Evolutionary conservation across 345 rosid genomes (phyloP).

Genomic region (Rhizophora apiculata): DNA sequence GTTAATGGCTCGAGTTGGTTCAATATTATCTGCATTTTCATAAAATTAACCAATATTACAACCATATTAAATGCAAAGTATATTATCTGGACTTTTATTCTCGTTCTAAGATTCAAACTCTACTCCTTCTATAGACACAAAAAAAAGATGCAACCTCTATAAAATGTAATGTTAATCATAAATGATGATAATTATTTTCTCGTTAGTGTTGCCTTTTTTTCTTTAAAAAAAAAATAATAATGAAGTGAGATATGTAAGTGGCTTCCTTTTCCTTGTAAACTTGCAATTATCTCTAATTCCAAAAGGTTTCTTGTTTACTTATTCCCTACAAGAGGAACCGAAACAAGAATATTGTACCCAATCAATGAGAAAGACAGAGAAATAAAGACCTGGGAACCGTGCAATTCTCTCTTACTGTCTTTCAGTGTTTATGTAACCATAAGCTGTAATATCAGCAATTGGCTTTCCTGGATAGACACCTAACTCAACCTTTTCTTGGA

Average conservation of each 20-base stretch:
- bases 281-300: too few species aligned
- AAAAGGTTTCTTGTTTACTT: neutral
- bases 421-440: slow-evolving; percentile 6
- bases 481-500: slow-evolving; percentile 48
- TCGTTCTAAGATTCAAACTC: too few species aligned
- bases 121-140: too few species aligned
- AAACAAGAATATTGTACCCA: slow-evolving; percentile 21
- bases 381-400: slow-evolving; percentile 24
- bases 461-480: slow-evolving; percentile 52
- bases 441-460: slow-evolving; percentile 44
- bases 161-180: too few species aligned
- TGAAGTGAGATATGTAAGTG: too few species aligned
- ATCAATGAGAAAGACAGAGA: slow-evolving; percentile 1
- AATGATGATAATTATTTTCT: too few species aligned
- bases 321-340: slow-evolving; percentile 24
- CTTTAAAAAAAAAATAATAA: too few species aligned
- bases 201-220: too few species aligned
- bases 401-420: slow-evolving; percentile 15
- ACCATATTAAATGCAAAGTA: neutral
- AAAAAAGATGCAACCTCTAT: too few species aligned
- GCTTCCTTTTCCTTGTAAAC: too few species aligned
- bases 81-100: too few species aligned
- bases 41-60: neutral
- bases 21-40: slow-evolving; percentile 49
- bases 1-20: slow-evolving; percentile 78